Evolutionary conservation across 164 flowering plant species (phyloP), one percentile per base, ranked within the genome.

Genomic region (Tetrastigma voinierianum): DNA sequence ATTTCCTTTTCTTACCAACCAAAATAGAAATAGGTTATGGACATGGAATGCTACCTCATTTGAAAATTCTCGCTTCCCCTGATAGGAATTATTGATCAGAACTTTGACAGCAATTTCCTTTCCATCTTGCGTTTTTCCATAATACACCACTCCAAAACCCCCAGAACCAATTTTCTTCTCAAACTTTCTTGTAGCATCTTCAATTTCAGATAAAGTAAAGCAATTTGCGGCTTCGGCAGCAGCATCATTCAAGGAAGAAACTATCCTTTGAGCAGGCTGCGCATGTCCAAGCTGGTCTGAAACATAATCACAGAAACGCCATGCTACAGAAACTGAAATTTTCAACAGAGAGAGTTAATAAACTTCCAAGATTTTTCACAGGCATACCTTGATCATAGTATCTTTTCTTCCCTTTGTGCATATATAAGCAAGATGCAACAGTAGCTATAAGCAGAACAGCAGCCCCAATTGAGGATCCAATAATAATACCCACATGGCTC

Each of bases 31-130:
- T 16, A 43, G 46, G 54, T 57, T 5, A 6, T 21, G 57, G 49
- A 18, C 25, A 23, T 45, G 54, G 16, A 47, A 59, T 51, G 15
- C 55, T 76, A 87, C 98, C 95, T 93, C 98, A 80, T 96, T 96
- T 40, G 95, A 72, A 74, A 96, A 93, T 66, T 96, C 99, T 49
- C 92, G 76, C 76, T 88, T 91, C 57, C 99, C 98, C 74, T 93
- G 98, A 70, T 71, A 93, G 49, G 98, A 89, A 80, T 93, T 82
- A 67, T 80, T 93, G 25, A 83, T 85, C 12, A 93, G 78, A 59
- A 93, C 88, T 79, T 96, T 96, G 58, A 93, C 99, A 4, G 99
- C 99, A 77, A 96, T 87, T 83, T 96, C 99, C 66, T 76, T 91
- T 53, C 84, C 96, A 73, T 91, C 96, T 70, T 81, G 84, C 81